phyloP scores from a whole-genome alignment of 192 early-diverging fungal genomes.

The Rhizoclosmatium globosum region DNA sequence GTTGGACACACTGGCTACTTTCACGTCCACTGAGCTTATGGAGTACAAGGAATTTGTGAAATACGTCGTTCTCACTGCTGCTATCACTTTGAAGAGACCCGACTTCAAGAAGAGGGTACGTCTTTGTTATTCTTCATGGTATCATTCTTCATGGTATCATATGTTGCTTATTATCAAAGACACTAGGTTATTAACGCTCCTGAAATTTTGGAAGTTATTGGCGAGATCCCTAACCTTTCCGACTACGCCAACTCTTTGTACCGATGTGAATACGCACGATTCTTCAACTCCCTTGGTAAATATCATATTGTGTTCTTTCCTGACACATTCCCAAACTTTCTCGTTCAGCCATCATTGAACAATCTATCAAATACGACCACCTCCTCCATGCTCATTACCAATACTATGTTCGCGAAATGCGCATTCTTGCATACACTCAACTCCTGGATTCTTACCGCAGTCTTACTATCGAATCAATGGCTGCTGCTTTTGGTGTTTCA shows the following conservation, averaged over 20 bases:
- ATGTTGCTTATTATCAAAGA: background rate
- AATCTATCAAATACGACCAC: conserved; percentile 73
- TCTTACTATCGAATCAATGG: conserved; percentile 95
- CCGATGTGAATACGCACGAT: conserved; percentile 91
- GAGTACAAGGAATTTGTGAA: conserved; percentile 96
- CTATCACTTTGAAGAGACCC: conserved; percentile 85
- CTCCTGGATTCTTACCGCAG: conserved; percentile 94
- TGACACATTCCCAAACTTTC: conserved; percentile 4
- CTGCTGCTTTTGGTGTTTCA: conserved; percentile 93
- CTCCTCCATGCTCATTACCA: conserved; percentile 88
- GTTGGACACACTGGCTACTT: conserved; percentile 95
- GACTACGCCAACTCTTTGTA: conserved; percentile 88
- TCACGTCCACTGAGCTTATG: conserved; percentile 97
- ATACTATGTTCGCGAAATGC: conserved; percentile 98
- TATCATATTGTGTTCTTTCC: background rate
- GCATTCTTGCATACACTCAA: conserved; percentile 96
- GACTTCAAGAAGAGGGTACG: conserved; percentile 94
- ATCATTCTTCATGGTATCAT: conserved; percentile 1
- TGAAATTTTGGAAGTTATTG: conserved; percentile 94
- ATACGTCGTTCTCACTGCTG: conserved; percentile 89
- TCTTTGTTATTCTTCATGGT: background rate
- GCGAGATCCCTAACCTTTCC: conserved; percentile 86
- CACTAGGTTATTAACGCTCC: conserved; percentile 87
- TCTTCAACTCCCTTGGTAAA: conserved; percentile 84
- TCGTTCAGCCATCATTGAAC: conserved; percentile 78